These are phyloP conservation scores for Glarea lozoyensis DNA, from an alignment of 495 filamentous ascomycete genomes.

Conservation along the genomic window DNA sequence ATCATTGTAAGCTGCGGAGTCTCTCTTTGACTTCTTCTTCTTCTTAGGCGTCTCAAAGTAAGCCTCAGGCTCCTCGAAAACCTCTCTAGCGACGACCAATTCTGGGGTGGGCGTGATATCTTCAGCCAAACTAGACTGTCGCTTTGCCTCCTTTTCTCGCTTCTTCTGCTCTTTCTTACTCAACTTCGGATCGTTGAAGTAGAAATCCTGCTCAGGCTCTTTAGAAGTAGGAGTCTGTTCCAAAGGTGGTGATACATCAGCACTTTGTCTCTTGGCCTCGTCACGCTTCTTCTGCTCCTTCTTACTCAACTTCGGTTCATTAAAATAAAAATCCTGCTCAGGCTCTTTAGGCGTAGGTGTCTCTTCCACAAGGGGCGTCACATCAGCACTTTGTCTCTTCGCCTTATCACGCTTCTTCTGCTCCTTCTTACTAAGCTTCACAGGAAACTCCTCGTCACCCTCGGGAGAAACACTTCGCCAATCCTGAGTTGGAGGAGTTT, in stretches of 20 bases:
- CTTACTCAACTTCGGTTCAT: slow-evolving; percentile 24
- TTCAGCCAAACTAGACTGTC: slow-evolving; percentile 15
- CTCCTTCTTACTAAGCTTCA: slow-evolving; percentile 28
- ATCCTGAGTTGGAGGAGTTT: slow-evolving; percentile 12
- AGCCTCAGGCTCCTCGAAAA: slow-evolving; percentile 18
- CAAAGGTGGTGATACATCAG: too few relatives aligned
- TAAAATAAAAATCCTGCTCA: slow-evolving; percentile 30
- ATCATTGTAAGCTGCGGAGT: slow-evolving; percentile 11
- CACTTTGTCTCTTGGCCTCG: slow-evolving; percentile 19
- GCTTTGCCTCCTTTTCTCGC: slow-evolving; percentile 24
- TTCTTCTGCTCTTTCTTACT: slow-evolving; percentile 31
- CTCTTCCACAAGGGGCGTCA: too few relatives aligned
- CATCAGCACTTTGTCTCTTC: slow-evolving; percentile 18
- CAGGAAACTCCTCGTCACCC: slow-evolving; percentile 14
- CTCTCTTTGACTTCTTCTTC: slow-evolving; percentile 21
- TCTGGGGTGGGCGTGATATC: slow-evolving; percentile 10
- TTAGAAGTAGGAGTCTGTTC: slow-evolving; percentile 5
- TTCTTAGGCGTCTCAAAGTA: slow-evolving; percentile 18
- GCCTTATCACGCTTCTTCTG: slow-evolving; percentile 26
- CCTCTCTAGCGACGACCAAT: slow-evolving; percentile 7
- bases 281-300: slow-evolving; percentile 31
- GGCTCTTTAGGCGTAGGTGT: slow-evolving; percentile 11
- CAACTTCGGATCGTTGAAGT: slow-evolving; percentile 24
- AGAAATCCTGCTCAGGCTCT: slow-evolving; percentile 28
- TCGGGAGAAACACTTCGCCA: slow-evolving; percentile 16